A percentile compares a stretch with the other conserved stretches of the same genome.
Conservation (phyloP, 805 yeast genomes). For the Saccharomyces jurei region DNA sequence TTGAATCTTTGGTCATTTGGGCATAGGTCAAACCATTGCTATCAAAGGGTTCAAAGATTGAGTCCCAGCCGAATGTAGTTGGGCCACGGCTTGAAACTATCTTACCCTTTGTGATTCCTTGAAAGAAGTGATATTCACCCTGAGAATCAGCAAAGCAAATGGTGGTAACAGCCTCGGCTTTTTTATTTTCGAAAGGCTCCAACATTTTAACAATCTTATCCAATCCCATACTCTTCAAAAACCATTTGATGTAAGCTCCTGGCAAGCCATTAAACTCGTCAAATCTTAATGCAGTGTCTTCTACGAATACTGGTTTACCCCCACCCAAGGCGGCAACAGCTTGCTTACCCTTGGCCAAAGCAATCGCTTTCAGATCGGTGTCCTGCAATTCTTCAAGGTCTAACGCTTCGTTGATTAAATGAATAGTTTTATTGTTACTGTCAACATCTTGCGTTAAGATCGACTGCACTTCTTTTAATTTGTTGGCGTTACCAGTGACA, state of each 20-base stretch:
- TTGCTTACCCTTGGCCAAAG: conserved; percentile 62
- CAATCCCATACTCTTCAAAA: conserved; percentile 65
- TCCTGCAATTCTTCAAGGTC: conserved; percentile 94
- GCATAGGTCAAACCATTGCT: conserved; percentile 68
- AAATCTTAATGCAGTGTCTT: conserved; percentile 87
- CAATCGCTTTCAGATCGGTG: conserved; percentile 64
- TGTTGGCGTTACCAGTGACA: conserved; percentile 85
- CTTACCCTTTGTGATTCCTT: conserved; percentile 73
- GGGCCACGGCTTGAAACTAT: conserved; percentile 79
- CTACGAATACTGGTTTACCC: conserved; percentile 80
- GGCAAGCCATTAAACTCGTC: conserved; percentile 78
- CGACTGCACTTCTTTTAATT: conserved; percentile 74
- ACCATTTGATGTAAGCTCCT: conserved; percentile 96
- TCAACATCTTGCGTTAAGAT: conserved; percentile 43
- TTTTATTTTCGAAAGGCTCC: conserved; percentile 70
- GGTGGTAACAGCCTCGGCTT: conserved; percentile 84
- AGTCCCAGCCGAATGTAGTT: conserved; percentile 88
- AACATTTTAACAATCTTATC: conserved; percentile 72
- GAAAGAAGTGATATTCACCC: conserved; percentile 70
- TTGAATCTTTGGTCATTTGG: conserved; percentile 69
- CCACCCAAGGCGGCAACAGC: conserved; percentile 54
- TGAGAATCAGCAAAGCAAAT: conserved; percentile 87
- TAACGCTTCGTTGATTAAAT: conserved; percentile 51
- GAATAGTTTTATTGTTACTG: conserved; percentile 20
- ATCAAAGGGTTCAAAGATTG: conserved; percentile 65